Conservation (phyloP, 23 red algal species). For the Gracilaria vermiculophylla region DNA sequence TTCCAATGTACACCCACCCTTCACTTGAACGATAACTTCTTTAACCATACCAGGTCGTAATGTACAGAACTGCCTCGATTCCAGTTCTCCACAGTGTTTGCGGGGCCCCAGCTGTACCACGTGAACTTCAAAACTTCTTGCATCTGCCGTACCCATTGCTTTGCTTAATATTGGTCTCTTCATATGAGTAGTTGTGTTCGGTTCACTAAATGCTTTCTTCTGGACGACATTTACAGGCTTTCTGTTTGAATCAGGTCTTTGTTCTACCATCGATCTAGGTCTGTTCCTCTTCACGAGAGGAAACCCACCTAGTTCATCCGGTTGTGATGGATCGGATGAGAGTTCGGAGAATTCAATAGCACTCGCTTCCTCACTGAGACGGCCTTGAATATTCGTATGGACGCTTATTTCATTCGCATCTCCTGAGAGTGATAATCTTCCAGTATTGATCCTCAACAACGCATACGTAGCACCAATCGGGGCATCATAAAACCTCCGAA, state of each 20-base stretch:
- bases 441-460: conserved; percentile 35
- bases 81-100: conserved; percentile 31
- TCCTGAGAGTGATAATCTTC: not conserved
- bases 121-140: conserved; percentile 56
- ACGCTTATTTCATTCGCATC: not conserved
- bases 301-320: conserved; percentile 4
- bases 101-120: conserved; percentile 54
- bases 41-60: conserved; percentile 53
- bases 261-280: not conserved
- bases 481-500: conserved; percentile 63
- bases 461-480: conserved; percentile 63
- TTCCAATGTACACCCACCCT: conserved; percentile 46
- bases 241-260: not conserved
- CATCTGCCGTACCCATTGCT: conserved; percentile 13
- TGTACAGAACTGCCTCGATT: conserved; percentile 56
- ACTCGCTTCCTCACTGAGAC: not conserved
- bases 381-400: not conserved
- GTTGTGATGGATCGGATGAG: not conserved
- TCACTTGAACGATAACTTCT: conserved; percentile 38
- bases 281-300: conserved; percentile 6
- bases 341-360: conserved; percentile 13
- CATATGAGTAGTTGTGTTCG: not conserved
- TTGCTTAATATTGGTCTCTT: not conserved
- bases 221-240: too few relatives aligned
- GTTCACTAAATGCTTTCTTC: not conserved